These are phyloP conservation scores for Pleurotus pulmonarius DNA, from an alignment of 768 basidiomycete genomes.

Conservation along the genomic window DNA sequence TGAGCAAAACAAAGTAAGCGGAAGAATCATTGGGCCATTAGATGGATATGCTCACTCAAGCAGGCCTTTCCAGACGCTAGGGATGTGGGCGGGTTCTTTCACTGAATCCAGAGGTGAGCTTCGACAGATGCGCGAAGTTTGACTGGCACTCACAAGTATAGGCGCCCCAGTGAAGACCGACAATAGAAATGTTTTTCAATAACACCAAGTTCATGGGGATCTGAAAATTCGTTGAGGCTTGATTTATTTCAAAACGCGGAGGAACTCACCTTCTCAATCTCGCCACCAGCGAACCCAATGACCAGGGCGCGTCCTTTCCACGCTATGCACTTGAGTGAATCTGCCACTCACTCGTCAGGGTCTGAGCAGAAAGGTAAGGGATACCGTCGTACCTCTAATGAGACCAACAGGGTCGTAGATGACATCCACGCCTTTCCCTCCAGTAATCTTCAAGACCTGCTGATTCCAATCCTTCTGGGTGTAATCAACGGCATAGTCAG, in stretches of 20 bases:
- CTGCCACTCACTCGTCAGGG: slow-evolving; percentile 28
- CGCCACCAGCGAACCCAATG: slow-evolving; percentile 88
- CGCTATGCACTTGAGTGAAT: slow-evolving; percentile 86
- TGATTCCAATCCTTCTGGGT: slow-evolving; percentile 81
- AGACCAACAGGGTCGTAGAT: slow-evolving; percentile 86
- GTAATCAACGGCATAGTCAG: slow-evolving; percentile 83
- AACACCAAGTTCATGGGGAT: slow-evolving; percentile 81
- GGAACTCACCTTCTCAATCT: slow-evolving; percentile 69
- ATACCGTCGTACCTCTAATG: slow-evolving; percentile 48
- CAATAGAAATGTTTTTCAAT: slow-evolving; percentile 80
- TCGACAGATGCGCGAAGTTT: neutral
- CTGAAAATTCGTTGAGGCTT: slow-evolving; percentile 35
- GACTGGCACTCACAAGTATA: slow-evolving; percentile 53
- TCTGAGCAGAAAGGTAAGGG: neutral
- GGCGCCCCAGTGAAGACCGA: slow-evolving; percentile 87
- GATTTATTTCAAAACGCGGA: slow-evolving; percentile 4
- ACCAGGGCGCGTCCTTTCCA: slow-evolving; percentile 93
- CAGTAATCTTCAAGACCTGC: slow-evolving; percentile 79
- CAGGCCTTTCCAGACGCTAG: slow-evolving; percentile 68
- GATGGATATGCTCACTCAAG: slow-evolving; percentile 42
- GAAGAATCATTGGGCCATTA: neutral
- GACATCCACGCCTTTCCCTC: slow-evolving; percentile 81
- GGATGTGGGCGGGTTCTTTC: slow-evolving; percentile 62
- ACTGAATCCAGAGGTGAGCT: neutral
- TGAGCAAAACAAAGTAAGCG: slow-evolving; percentile 20